Conservation (phyloP, 768 basidiomycete species). For the Lentinula aciculospora region DNA sequence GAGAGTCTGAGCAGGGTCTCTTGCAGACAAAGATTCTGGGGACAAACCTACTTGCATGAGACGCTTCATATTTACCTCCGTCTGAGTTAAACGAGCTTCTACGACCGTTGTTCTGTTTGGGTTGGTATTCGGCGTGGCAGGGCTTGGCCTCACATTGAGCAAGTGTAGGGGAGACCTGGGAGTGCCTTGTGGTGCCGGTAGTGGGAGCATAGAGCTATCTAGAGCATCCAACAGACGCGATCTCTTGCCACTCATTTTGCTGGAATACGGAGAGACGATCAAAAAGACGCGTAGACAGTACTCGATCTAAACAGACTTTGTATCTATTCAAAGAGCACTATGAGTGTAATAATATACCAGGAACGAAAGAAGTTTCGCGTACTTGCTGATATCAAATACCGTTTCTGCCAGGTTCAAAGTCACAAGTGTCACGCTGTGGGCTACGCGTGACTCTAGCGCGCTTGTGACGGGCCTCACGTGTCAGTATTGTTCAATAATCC, state of each 20-base stretch:
- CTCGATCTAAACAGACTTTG: background rate
- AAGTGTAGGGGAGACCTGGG: constrained; percentile 4
- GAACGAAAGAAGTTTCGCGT: no score
- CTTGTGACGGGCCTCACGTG: no score
- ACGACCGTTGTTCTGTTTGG: background rate
- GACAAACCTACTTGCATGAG: background rate
- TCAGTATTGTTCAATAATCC: no score
- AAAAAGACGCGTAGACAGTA: background rate
- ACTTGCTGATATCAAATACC: no score
- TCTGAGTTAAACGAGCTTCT: constrained; percentile 4
- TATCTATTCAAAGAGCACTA: background rate
- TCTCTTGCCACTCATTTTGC: background rate
- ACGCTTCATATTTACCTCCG: background rate
- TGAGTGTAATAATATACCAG: no score
- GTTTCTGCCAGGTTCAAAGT: no score
- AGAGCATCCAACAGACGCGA: constrained; percentile 24
- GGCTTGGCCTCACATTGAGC: constrained; percentile 6
- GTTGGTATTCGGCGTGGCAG: background rate
- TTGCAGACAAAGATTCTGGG: background rate
- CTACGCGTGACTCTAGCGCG: no score
- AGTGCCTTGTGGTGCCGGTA: constrained; percentile 1
- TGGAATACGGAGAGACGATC: background rate
- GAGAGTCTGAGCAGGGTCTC: background rate
- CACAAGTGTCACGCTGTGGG: no score
- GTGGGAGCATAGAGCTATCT: constrained; percentile 18